Percentiles rank a stretch among this genome's conserved stretches.
phyloP scores from a whole-genome alignment of 164 flowering plant genomes.

The Magnolia kwangsiensis region DNA sequence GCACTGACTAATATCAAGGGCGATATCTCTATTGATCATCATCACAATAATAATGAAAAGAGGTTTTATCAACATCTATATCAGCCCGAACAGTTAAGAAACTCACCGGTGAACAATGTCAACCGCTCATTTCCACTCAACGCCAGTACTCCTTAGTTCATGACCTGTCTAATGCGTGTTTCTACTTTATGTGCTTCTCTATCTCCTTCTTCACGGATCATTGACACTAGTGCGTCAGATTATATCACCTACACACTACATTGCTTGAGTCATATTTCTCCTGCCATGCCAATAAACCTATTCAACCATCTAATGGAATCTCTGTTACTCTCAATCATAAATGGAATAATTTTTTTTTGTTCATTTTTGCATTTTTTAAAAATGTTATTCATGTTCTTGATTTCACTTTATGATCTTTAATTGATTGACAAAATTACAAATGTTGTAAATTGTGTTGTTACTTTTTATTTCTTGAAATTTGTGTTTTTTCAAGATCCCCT shows the following conservation, averaged over 20 bases:
- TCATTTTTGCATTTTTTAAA: neutral
- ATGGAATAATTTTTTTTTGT: neutral
- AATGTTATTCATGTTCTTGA: neutral
- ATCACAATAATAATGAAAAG: neutral
- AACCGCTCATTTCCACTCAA: neutral
- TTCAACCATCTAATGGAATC: neutral
- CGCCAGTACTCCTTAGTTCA: neutral
- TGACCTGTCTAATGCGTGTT: neutral
- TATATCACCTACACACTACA: neutral
- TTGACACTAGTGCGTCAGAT: neutral
- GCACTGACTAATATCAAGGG: neutral
- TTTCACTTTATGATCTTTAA: neutral
- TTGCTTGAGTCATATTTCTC: neutral
- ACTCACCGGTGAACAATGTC: neutral
- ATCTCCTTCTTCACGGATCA: neutral
- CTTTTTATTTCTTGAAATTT: no score
- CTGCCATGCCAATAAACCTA: neutral
- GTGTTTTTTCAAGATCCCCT: no score
- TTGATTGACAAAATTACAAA: neutral
- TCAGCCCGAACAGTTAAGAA: neutral
- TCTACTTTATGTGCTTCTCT: neutral
- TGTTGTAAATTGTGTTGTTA: neutral
- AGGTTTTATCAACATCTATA: neutral
- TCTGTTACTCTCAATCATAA: neutral
- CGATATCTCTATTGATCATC: neutral